Evolutionary conservation across 2,329 filamentous ascomycete species (phyloP), one percentile per base, ranked within the genome.

Genomic region (Didymella keratinophila): DNA sequence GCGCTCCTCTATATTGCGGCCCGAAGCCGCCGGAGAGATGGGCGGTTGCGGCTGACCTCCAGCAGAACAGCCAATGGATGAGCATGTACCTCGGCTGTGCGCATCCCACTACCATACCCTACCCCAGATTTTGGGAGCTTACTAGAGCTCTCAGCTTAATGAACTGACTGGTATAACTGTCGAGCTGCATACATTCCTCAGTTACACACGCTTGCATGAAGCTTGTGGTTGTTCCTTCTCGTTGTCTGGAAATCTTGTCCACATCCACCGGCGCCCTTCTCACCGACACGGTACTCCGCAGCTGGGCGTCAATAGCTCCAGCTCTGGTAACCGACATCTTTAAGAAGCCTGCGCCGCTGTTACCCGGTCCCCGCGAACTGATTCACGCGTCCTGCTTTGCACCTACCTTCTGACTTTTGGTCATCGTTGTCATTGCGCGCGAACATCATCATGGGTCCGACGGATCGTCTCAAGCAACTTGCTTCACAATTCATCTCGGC

Each of bases 401-500:
- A 18, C 10, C 8, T 8, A 28, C 5, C 21, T 14, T 11, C 30
- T 39, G 30, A 25, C 12, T 39, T 18, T 18, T 28, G 12, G 7
- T 34, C 1, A 4, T 20, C 27, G 12, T 16, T 12, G 46, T 1
- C 5, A 7, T 10, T 12, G 5, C 46, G 12, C 32, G 18, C 41
- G 30, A 25, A 41, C 23, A 25, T 10, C 30, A 52, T 20, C n/a
- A 62, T 64, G 60, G 44, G 65, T 45, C 53, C 60, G 56, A 62
- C 53, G 5, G 68, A 75, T 46, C 69, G 75, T 20, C 63, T 77
- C 20, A 75, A 74, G 68, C 73, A 71, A 53, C 69, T 77, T 42
- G 75, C 74, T 34, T 75, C 73, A 32, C 75, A 77, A 52, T 75
- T 77, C 58, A 72, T 72, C 28, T 72, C 71, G 14, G 65, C 73